Base-by-base conservation (phyloP, 1,284 basidiomycete genomes). In the Pseudozyma thailandica region DNA sequence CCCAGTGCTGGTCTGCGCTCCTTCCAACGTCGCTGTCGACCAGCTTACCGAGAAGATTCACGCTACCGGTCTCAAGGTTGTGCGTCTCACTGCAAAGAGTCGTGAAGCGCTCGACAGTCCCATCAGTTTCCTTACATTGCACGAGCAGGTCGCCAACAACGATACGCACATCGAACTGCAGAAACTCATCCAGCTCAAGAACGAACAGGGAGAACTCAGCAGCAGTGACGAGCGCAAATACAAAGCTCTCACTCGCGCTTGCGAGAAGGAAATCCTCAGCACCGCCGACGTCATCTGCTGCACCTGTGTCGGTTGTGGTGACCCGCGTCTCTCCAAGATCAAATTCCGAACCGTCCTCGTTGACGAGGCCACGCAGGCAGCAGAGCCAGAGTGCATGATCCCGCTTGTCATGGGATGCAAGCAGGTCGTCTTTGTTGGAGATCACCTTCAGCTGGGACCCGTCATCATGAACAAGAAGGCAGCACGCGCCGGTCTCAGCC, bases 391-490 rank as follows among this genome's bases (percentile, higher is more conserved):
- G 85, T 97, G 94, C 85, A 96, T 98, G 94, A 98, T 99, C 76
- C 96, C 96, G 13, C 88, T 99, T 35, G 91, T 98, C 15, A 90
- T 98, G 79, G 96, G 96, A 26, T 98, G 94, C 84, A 98, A 98
- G 85, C 96, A 99, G 82, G 93, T 94, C 52, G 77, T 99, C 26
- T 89, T 99, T 48, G 96, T 99, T 49, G 96, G 96, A 50, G 94
- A 98, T 85, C 94, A 98, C 84, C 74, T 92, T 85, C 96, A 99
- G 87, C 90, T 98, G 46, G 96, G 96, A 1, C 96, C 96, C 9
- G 96, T 98, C 75, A 98, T 99, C 83, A 98, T 98, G 96, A 98
- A 98, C 89, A 98, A 98, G 88, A 98, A 98, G 83, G 96, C 95
- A 1, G 96, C 96, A 0, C 90, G 93, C 15, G 96, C 96, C 0